Evolutionary conservation across 305 asterid genomes (phyloP), one percentile per base, ranked within the genome.

Genomic region (Solanum aculeatissimum): DNA sequence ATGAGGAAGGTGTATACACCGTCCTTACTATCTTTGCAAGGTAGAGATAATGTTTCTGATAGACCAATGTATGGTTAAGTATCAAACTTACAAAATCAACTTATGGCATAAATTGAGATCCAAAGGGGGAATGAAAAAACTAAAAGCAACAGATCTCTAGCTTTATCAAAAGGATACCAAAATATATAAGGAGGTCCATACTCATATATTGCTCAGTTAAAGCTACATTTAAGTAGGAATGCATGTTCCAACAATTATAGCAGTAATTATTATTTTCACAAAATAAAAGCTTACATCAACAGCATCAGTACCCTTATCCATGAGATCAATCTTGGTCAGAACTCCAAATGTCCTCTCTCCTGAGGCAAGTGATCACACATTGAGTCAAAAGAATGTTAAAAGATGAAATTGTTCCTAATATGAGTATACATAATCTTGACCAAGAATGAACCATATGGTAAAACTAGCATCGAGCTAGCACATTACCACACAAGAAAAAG

Each of bases 291-390:
- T 92, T 89, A 92, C 97, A 40, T 93, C 97, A 7, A 90, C 95
- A 72, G 97, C 97, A 93, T 94, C 92, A 23, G 97, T 94, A 83
- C 97, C 97, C 93, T 94, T 92, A 91, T 94, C 97, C 97, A 94
- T 94, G 71, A 94, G 95, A 91, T 94, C 97, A 83, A 94, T 92
- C 93, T 94, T 94, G 3, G 97, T 94, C 77, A 94, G 71, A 83
- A 94, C 97, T 85, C 97, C 97, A 87, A 94, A 92, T 38, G 97
- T 94, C 85, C 97, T 93, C 84, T 94, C 97, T 77, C 97, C 97
- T 94, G 90, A 75, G 14, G 16, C 43, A 75, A 25, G 62, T 25
- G 62, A 25, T 12, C 18, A 25, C 27, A 75, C 27, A 75, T 25
- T 15, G 62, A 27, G 81, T 49, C 81, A 49, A 47, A 74, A 25